phyloP scores from a whole-genome alignment of 2,329 filamentous ascomycete genomes.

The Botrytis fabae region DNA sequence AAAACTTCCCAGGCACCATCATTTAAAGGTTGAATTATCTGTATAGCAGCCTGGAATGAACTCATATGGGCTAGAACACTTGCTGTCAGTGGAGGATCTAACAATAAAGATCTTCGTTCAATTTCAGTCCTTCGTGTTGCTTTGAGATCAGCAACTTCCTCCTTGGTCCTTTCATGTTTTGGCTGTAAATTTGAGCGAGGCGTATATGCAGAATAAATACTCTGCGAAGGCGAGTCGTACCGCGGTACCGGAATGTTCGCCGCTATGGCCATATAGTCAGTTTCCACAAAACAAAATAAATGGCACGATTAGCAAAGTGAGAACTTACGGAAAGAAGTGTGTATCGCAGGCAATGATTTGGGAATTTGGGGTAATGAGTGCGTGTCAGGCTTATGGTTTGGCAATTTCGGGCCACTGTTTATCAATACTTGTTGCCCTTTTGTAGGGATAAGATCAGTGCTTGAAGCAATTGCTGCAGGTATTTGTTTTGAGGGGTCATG shows the following conservation, averaged over 20 bases:
- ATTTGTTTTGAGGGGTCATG: constrained; percentile 24
- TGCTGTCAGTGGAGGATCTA: constrained; percentile 65
- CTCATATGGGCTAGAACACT: constrained; percentile 67
- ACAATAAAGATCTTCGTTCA: constrained; percentile 64
- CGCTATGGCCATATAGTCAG: constrained; percentile 25
- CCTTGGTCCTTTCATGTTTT: constrained; percentile 55
- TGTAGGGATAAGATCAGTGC: background rate
- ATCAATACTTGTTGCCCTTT: constrained; percentile 11
- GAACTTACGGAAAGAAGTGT: constrained; percentile 26
- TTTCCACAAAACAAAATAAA: background rate
- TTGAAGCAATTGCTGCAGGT: background rate
- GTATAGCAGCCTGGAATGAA: constrained; percentile 71
- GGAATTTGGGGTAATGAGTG: constrained; percentile 20
- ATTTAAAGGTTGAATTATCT: constrained; percentile 66
- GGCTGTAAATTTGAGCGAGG: constrained; percentile 33
- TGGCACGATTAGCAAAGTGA: background rate
- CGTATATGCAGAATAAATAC: constrained; percentile 34
- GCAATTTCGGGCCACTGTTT: constrained; percentile 3
- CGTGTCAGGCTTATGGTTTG: constrained; percentile 10
- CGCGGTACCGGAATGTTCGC: constrained; percentile 33
- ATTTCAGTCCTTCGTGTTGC: constrained; percentile 67
- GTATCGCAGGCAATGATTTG: constrained; percentile 25
- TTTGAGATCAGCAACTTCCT: constrained; percentile 65
- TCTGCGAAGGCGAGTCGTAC: constrained; percentile 39
- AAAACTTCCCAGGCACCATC: constrained; percentile 70